A percentile compares a stretch with the other conserved stretches of the same genome.
These are phyloP conservation scores for Lactarius trivialis DNA, from an alignment of 768 basidiomycete genomes.

Conservation along the genomic window DNA sequence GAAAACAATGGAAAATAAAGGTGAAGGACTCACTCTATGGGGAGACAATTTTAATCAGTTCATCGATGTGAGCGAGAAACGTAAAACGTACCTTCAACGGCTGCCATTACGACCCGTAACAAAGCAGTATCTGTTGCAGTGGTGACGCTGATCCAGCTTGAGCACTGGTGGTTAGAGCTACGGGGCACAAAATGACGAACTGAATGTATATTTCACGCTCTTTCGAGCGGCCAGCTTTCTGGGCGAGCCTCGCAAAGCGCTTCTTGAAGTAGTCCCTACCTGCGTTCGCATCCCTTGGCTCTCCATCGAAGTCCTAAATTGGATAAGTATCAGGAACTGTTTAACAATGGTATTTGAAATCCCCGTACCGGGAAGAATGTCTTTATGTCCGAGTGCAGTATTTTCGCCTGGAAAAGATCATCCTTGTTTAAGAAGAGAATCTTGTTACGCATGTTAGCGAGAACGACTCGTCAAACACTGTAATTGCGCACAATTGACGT, in stretches of 20 bases:
- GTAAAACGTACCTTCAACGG: conserved; percentile 74
- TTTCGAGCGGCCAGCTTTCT: conserved; percentile 78
- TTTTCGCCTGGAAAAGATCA: conserved; percentile 85
- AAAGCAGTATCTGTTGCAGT: conserved; percentile 88
- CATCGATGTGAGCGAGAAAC: conserved; percentile 14
- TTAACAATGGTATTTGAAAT: conserved; percentile 21
- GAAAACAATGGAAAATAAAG: conserved; percentile 28
- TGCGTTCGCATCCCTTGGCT: conserved; percentile 59
- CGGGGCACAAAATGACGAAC: conserved; percentile 43
- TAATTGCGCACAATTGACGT: conserved; percentile 66
- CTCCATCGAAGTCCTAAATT: conserved; percentile 75
- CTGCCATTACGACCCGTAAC: conserved; percentile 89
- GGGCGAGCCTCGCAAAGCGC: conserved; percentile 74
- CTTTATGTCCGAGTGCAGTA: conserved; percentile 74
- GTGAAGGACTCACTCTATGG: conserved; percentile 57
- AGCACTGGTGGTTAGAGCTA: conserved; percentile 19
- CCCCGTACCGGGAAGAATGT: conserved; percentile 75
- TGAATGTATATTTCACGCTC: conserved; percentile 92
- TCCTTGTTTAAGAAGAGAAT: conserved; percentile 96
- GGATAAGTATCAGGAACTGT: not conserved
- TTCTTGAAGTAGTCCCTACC: conserved; percentile 89
- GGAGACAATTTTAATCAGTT: conserved; percentile 18
- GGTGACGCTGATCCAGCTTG: conserved; percentile 52
- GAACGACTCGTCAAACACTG: not conserved
- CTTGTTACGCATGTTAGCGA: conserved; percentile 28